Evolutionary conservation across 306 rosid genomes (phyloP).

Genomic region (Fagus crenata): DNA sequence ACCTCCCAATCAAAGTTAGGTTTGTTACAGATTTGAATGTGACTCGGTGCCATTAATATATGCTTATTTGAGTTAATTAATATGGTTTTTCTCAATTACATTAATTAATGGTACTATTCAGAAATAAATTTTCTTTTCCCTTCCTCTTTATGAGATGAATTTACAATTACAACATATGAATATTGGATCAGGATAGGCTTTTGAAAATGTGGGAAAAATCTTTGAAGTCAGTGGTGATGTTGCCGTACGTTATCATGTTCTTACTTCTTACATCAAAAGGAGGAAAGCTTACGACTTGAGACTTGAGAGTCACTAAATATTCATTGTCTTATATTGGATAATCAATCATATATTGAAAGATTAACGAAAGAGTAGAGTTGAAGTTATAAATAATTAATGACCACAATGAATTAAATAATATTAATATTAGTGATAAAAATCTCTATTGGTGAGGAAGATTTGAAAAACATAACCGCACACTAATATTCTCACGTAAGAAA

Average conservation of each 20-base stretch:
- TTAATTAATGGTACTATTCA: neutral
- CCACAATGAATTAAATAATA: neutral
- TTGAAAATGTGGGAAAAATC: too few species aligned
- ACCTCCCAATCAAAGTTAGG: conserved; percentile 6
- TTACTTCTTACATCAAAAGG: neutral
- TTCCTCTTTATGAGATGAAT: too few species aligned
- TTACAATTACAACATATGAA: too few species aligned
- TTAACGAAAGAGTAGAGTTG: too few species aligned
- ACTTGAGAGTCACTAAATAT: neutral
- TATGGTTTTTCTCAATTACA: too few species aligned
- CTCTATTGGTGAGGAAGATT: neutral
- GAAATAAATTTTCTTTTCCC: too few species aligned
- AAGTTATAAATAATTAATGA: neutral
- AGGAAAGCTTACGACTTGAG: neutral
- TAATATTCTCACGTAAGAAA: conserved; percentile 2
- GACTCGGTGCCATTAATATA: neutral
- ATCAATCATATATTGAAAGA: neutral
- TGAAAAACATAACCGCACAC: neutral
- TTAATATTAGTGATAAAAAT: neutral
- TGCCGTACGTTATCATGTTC: neutral
- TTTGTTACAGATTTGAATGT: neutral
- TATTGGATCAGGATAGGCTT: too few species aligned
- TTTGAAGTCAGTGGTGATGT: too few species aligned
- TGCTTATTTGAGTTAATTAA: neutral
- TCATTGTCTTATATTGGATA: neutral